Conservation (phyloP, 106 monocot species). For the Allium fistulosum region DNA sequence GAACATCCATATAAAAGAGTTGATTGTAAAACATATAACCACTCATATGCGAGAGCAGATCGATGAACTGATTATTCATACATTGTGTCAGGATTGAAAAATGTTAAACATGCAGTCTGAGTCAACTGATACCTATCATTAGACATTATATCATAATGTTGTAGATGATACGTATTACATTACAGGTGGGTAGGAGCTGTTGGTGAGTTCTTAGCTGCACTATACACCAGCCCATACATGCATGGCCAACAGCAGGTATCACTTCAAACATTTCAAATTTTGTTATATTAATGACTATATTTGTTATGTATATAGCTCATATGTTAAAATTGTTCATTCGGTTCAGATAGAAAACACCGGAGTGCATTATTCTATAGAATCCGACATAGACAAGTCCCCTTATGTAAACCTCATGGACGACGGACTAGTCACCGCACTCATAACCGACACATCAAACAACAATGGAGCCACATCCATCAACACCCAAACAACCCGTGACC, state of each 20-base stretch:
- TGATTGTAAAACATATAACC: no score
- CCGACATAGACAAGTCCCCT: constrained; percentile 77
- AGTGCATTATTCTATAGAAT: constrained; percentile 39
- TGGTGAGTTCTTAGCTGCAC: constrained; percentile 54
- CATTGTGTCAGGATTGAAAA: no score
- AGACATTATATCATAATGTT: no score
- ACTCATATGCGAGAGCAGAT: no score
- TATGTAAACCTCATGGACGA: constrained; percentile 73
- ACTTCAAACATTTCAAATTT: neutral
- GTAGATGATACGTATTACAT: neutral
- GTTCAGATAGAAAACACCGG: constrained; percentile 20
- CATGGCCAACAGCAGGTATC: constrained; percentile 56
- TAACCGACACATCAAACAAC: constrained; percentile 11
- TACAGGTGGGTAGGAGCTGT: constrained; percentile 91
- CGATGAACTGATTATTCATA: no score
- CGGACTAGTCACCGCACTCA: constrained; percentile 54
- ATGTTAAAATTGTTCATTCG: neutral
- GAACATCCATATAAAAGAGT: no score
- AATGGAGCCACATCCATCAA: neutral
- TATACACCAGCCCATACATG: constrained; percentile 50
- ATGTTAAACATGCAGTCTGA: no score
- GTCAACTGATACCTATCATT: no score
- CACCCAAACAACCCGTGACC: constrained; percentile 1
- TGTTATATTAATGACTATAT: neutral
- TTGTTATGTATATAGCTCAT: neutral